A percentile compares a stretch with the other conserved stretches of the same genome.
Conservation (phyloP, 179 eudicot genomes). For the Drosera spatulata region DNA sequence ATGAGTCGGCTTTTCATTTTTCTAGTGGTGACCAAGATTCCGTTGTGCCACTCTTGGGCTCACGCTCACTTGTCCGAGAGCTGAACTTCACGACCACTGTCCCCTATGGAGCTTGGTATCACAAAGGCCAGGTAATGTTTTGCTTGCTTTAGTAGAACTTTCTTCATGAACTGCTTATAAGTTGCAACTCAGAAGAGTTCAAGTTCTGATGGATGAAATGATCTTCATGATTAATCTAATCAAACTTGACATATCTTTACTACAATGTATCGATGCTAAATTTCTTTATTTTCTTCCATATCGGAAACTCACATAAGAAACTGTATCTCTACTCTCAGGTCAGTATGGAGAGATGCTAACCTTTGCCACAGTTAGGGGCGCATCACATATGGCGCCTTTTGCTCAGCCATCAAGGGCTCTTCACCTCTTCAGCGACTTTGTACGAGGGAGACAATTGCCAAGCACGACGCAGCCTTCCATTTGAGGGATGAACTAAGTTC, state of each 20-base stretch:
- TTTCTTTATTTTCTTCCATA: not conserved
- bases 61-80: constrained; percentile 75
- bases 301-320: not conserved
- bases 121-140: constrained; percentile 59
- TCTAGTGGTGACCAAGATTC: constrained; percentile 95
- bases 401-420: constrained; percentile 90
- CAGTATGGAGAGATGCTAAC: constrained; percentile 75
- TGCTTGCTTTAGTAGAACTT: not conserved
- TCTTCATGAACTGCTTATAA: too few species aligned
- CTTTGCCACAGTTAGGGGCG: constrained; percentile 95
- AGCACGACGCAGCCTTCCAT: constrained; percentile 33
- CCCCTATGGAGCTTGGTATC: constrained; percentile 92
- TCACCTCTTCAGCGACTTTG: constrained; percentile 74
- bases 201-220: too few species aligned
- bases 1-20: not conserved
- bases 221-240: not conserved
- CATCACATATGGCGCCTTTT: constrained; percentile 97
- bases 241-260: too few species aligned
- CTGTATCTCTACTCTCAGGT: constrained; percentile 29
- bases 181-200: too few species aligned
- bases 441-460: constrained; percentile 56
- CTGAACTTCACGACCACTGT: constrained; percentile 48
- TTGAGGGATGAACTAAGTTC: too few species aligned
- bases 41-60: constrained; percentile 87
- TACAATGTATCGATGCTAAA: too few species aligned